phyloP scores from a whole-genome alignment of 768 basidiomycete species.

The Mrakia gelida region DNA sequence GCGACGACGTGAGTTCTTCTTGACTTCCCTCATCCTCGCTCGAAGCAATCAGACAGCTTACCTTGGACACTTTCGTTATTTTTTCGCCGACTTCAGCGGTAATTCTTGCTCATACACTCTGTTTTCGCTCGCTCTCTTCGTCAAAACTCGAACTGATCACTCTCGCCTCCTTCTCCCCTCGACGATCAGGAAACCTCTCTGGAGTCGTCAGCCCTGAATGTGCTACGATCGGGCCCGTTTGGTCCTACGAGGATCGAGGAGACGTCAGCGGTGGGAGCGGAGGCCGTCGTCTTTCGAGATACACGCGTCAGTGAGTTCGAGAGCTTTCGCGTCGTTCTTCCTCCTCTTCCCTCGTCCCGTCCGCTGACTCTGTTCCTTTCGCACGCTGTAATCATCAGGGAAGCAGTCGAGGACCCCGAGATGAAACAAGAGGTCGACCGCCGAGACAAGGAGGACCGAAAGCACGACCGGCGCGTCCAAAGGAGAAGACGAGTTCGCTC shows the following conservation, averaged over 20 bases:
- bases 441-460: neutral
- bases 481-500: neutral
- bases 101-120: no score
- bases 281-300: constrained; percentile 10
- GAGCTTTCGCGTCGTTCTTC: neutral
- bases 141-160: neutral
- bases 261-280: neutral
- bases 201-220: neutral
- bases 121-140: neutral
- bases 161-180: neutral
- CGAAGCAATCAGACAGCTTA: no score
- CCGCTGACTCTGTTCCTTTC: neutral
- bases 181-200: constrained; percentile 10
- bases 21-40: neutral
- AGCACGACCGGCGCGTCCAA: neutral
- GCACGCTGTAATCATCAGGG: neutral
- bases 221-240: constrained; percentile 13
- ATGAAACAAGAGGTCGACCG: neutral
- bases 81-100: no score
- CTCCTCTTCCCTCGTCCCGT: neutral
- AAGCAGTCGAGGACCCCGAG: neutral
- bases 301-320: neutral
- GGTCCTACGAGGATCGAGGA: constrained; percentile 24
- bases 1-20: constrained; percentile 9
- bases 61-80: no score